Evolutionary conservation across 352 stramenopile species (phyloP).

Genomic region (Globisporangium carolinianum): DNA sequence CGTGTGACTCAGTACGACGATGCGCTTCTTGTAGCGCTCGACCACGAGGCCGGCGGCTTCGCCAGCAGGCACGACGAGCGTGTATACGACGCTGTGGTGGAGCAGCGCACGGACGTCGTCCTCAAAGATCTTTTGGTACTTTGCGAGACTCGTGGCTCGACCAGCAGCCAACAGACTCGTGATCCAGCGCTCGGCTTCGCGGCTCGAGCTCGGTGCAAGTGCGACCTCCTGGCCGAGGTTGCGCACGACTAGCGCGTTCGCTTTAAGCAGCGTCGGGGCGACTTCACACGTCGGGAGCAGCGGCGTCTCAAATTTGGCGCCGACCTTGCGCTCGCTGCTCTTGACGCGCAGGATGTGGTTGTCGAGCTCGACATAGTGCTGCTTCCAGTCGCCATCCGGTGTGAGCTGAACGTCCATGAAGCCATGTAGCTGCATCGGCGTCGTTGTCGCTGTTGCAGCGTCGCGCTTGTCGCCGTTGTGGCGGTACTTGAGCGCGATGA

Average conservation of each 20-base stretch:
- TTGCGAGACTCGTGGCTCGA: slow-evolving; percentile 15
- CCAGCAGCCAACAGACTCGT: slow-evolving; percentile 24
- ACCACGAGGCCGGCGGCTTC: slow-evolving; percentile 32
- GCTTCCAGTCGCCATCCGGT: slow-evolving; percentile 44
- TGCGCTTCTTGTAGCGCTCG: slow-evolving; percentile 51
- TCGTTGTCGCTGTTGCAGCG: background rate
- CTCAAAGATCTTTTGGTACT: slow-evolving; percentile 45
- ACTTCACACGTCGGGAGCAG: slow-evolving; percentile 45
- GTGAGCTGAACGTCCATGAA: slow-evolving; percentile 54
- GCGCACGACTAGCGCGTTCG: slow-evolving; percentile 46
- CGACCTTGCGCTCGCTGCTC: slow-evolving; percentile 42
- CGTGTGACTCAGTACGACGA: slow-evolving; percentile 52
- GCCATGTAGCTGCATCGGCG: slow-evolving; percentile 26
- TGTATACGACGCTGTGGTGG: slow-evolving; percentile 43
- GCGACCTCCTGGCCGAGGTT: slow-evolving; percentile 43
- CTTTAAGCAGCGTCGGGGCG: slow-evolving; percentile 32
- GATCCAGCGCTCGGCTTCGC: slow-evolving; percentile 45
- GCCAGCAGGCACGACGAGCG: slow-evolving; percentile 22
- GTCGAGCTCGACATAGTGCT: slow-evolving; percentile 51
- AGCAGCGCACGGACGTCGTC: slow-evolving; percentile 40
- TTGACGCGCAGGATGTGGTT: slow-evolving; percentile 68
- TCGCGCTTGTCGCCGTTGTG: slow-evolving; percentile 20
- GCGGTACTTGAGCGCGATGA: slow-evolving; percentile 61
- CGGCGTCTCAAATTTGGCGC: slow-evolving; percentile 42
- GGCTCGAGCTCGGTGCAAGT: slow-evolving; percentile 28